These are phyloP conservation scores for Ceratocystis variospora DNA, from an alignment of 2,329 filamentous ascomycete species.

Conservation along the genomic window DNA sequence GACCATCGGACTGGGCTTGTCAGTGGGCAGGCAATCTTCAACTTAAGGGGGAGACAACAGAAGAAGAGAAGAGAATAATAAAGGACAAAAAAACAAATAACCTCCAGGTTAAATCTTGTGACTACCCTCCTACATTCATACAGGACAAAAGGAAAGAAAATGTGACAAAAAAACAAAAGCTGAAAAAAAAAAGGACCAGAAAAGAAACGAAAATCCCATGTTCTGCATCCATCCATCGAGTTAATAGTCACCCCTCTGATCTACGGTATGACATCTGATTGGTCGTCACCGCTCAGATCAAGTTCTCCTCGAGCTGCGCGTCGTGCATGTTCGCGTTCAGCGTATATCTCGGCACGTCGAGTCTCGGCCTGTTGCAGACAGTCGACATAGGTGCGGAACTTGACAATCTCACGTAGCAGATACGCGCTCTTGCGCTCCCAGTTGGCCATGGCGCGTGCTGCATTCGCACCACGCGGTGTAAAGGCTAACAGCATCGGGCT, in stretches of 20 bases:
- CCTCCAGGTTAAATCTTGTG: not conserved
- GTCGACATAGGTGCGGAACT: conserved; percentile 92
- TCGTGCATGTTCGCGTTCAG: conserved; percentile 35
- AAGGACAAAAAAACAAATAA: not conserved
- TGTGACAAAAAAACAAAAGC: not conserved
- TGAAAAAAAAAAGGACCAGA: not conserved
- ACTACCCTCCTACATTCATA: not conserved
- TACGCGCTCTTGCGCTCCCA: conserved; percentile 96
- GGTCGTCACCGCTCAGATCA: conserved; percentile 15
- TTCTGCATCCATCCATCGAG: not conserved
- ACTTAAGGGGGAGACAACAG: not conserved
- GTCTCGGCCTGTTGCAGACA: conserved; percentile 57
- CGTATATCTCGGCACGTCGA: conserved; percentile 58
- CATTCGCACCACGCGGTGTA: conserved; percentile 69
- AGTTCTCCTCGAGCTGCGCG: conserved; percentile 20
- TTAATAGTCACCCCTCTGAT: not conserved
- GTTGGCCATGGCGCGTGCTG: conserved; percentile 75
- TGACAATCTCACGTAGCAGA: conserved; percentile 83
- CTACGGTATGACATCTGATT: conserved; percentile 6
- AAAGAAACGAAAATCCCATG: not conserved
- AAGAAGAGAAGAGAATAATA: not conserved
- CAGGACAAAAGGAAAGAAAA: not conserved
- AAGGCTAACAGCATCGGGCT: conserved; percentile 81
- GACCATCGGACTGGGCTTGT: too few relatives aligned
- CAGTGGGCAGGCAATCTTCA: too few relatives aligned